These are phyloP conservation scores for Babjeviella inositovora DNA, from an alignment of 805 yeast genomes.

Conservation along the genomic window DNA sequence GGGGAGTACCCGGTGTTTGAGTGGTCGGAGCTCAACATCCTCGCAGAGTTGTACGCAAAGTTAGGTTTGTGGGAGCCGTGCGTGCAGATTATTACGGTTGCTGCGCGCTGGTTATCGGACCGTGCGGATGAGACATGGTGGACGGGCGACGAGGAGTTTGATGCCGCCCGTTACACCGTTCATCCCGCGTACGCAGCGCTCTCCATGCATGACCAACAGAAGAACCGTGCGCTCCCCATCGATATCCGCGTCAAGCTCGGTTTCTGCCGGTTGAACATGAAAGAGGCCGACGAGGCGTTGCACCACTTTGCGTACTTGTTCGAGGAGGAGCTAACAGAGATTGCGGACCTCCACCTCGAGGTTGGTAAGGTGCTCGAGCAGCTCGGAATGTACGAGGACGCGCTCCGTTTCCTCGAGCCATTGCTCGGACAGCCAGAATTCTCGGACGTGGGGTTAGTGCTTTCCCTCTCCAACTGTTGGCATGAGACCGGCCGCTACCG, in stretches of 20 bases:
- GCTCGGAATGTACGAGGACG: slow-evolving; percentile 58
- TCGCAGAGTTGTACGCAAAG: slow-evolving; percentile 65
- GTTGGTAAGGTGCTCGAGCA: slow-evolving; percentile 66
- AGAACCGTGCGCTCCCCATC: slow-evolving; percentile 51
- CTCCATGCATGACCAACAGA: slow-evolving; percentile 6
- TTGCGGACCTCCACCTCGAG: slow-evolving; percentile 57
- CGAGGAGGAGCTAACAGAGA: slow-evolving; percentile 38
- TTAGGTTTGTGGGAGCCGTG: slow-evolving; percentile 52
- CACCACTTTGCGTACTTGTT: slow-evolving; percentile 48
- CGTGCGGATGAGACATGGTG: slow-evolving; percentile 52
- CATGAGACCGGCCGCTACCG: slow-evolving; percentile 56
- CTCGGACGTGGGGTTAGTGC: slow-evolving; percentile 30
- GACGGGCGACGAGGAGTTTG: slow-evolving; percentile 63
- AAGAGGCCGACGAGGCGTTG: slow-evolving; percentile 54
- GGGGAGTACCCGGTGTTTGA: slow-evolving; percentile 34
- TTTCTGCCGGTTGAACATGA: slow-evolving; percentile 47
- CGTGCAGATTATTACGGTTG: slow-evolving; percentile 45
- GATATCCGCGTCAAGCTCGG: slow-evolving; percentile 82
- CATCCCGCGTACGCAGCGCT: slow-evolving; percentile 5
- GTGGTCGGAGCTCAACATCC: slow-evolving; percentile 80
- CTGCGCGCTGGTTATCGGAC: slow-evolving; percentile 71
- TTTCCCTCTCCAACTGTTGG: slow-evolving; percentile 62
- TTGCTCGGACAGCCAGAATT: slow-evolving; percentile 39
- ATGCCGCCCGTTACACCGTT: too few relatives aligned
- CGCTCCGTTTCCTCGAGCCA: slow-evolving; percentile 47